phyloP scores from a whole-genome alignment of 1,284 basidiomycete genomes.

The Ustilago tritici region DNA sequence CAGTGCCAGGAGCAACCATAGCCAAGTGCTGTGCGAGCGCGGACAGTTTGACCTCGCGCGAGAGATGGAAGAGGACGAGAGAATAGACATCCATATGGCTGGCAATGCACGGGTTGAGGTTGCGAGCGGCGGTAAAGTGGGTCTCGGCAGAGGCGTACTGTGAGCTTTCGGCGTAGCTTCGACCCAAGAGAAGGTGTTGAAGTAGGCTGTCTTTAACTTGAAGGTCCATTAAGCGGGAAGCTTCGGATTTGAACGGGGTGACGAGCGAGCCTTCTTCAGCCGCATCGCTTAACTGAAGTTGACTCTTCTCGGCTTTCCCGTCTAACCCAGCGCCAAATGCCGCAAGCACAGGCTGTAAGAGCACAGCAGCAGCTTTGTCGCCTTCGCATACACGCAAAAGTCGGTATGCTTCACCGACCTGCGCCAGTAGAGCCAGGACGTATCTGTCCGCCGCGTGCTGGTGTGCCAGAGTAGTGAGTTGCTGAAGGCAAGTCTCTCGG shows the following conservation, averaged over 20 bases:
- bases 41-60: constrained; percentile 65
- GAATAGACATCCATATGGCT: constrained; percentile 67
- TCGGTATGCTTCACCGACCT: constrained; percentile 60
- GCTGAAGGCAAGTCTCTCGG: constrained; percentile 27
- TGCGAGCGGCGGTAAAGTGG: constrained; percentile 53
- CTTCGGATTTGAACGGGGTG: not conserved
- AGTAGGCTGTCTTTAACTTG: constrained; percentile 42
- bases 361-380: constrained; percentile 39
- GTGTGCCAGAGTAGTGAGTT: constrained; percentile 26
- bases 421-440: constrained; percentile 42
- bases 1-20: constrained; percentile 51
- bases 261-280: constrained; percentile 5
- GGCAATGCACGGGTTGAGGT: constrained; percentile 49
- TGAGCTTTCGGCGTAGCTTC: constrained; percentile 60
- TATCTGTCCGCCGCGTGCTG: constrained; percentile 46
- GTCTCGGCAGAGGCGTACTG: constrained; percentile 60
- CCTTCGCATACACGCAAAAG: constrained; percentile 55
- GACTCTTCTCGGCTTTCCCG: not conserved
- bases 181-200: constrained; percentile 56
- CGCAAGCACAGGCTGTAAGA: constrained; percentile 17
- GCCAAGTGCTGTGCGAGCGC: constrained; percentile 61
- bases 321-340: not conserved
- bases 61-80: constrained; percentile 67
- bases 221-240: constrained; percentile 17
- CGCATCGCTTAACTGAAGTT: not conserved